Evolutionary conservation across 331 rosid genomes (phyloP), one percentile per base, ranked within the genome.

Genomic region (Malus hybrid): DNA sequence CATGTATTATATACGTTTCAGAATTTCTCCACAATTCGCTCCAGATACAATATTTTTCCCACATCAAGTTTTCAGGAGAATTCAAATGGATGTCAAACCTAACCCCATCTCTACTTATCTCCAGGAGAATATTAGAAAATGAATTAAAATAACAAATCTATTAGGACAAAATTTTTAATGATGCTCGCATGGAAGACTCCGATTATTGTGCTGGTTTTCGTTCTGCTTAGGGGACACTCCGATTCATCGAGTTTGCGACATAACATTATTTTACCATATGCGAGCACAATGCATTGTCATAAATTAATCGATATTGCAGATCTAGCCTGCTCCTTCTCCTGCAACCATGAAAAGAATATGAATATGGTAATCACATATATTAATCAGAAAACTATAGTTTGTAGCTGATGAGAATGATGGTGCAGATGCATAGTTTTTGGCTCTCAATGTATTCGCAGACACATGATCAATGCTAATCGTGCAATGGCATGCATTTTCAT

Each of bases 381-480:
- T 71, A 80, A 77, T 61, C 74, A 85, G 55, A 91, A 86, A 56
- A 88, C 79, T 59, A 39, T 9, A 55, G 12, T 55, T 55, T 54
- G 59, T 18, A 54, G 59, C 22, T 1, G 18, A 54, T 6, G 22
- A 54, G 59, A 54, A 54, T 9, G 59, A 69, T 65, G 50, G 50
- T 46, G 19, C 10, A 19, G 29, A 66, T 34, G 29, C 50, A 4
- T 33, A 27, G 70, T 34, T 65, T 65, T 65, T 24, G 1, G 10
- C 20, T 34, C 52, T 32, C 10, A 14, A 19, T 15, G 5, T 33
- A 19, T 33, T 65, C 36, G 14, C 12, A 7, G 24, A 13, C 29
- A 19, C 10, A 10, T 1, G 6, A 16, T 32, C 10, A 11, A 67
- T 67, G 55, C 6, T 4, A 36, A 2, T 66, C 54, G 3, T 39